Base-by-base conservation (phyloP, 2,329 filamentous ascomycete species). In the Penicillium sp. region DNA sequence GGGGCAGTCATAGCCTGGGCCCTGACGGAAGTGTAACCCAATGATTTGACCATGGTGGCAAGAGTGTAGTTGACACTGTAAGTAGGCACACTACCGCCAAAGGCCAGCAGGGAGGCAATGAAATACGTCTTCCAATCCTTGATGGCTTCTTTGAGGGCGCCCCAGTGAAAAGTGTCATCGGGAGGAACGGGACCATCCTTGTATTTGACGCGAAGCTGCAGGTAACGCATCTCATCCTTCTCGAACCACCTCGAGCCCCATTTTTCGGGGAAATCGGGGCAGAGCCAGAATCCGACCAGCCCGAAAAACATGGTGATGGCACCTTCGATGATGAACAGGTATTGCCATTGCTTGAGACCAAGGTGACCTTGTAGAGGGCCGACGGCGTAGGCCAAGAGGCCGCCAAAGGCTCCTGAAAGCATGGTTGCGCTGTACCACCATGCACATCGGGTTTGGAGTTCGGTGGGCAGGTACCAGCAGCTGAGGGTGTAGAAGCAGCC, bases 341-440 rank as follows among this genome's bases (percentile, higher is more conserved):
- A 72, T 33, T 66, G 62, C 68, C 68, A 71, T 2, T 63, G 62
- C 5, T 59, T 56, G 35, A 67, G 66, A 14, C 69, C 62, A 23
- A 63, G 63, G 47, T 66, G 30, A 43, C 68, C 68, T 42, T 18
- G 16, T 82, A 73, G 67, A 53, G 68, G 64, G 14, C 62, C 60
- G 16, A 73, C 59, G 7, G 57, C 64, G 52, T 67, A 61, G 21
- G 62, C 62, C 23, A 64, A 18, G 11, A 70, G 65, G 56, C 79
- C 78, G 5, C 76, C 70, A 55, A 79, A 72, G 0, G 79, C 79
- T 18, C 75, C 76, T 0, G 77, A 74, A 50, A 81, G 70, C 47
- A 71, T 74, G 43, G 77, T 79, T 55, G 80, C 77, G 38, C 79
- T 67, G 61, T 81, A 81, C 68, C 81, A 82, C 16, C 77, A 64